Evolutionary conservation across 2,329 filamentous ascomycete genomes (phyloP).

Genomic region (Colletotrichum aenigma): DNA sequence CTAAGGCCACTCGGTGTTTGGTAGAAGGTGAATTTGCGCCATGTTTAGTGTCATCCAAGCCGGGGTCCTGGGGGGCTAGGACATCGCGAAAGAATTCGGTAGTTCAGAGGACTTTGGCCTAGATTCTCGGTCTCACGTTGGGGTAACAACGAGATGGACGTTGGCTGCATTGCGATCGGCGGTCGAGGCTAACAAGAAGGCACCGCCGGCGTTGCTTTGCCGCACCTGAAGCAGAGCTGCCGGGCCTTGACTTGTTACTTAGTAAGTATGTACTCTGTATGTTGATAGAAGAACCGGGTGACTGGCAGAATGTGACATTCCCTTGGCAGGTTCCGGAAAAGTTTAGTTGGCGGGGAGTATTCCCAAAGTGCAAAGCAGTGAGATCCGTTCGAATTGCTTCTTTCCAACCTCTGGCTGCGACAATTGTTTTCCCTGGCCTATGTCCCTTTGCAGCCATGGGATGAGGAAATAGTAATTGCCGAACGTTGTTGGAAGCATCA

Average conservation of each 20-base stretch:
- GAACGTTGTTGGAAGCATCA: neutral
- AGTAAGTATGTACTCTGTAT: neutral
- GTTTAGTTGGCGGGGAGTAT: neutral
- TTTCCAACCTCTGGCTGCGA: neutral
- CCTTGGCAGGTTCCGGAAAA: neutral
- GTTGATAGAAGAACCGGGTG: neutral
- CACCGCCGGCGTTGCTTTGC: neutral
- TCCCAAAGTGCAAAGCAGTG: neutral
- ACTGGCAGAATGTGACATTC: neutral
- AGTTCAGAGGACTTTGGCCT: neutral
- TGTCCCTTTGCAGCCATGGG: neutral
- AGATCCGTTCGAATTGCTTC: neutral
- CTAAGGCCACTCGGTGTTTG: neutral
- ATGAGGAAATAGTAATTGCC: neutral
- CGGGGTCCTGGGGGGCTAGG: neutral
- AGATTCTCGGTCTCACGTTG: neutral
- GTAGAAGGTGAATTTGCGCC: neutral
- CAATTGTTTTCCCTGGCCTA: neutral
- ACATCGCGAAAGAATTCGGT: neutral
- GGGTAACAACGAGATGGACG: neutral
- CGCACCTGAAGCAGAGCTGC: neutral
- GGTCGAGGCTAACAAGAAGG: neutral
- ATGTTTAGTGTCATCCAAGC: neutral
- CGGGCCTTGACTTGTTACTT: neutral
- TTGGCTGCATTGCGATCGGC: constrained; percentile 9